Evolutionary conservation across 805 yeast genomes (phyloP), one percentile per base, ranked within the genome.

Genomic region (Alloascoidea hylecoeti): DNA sequence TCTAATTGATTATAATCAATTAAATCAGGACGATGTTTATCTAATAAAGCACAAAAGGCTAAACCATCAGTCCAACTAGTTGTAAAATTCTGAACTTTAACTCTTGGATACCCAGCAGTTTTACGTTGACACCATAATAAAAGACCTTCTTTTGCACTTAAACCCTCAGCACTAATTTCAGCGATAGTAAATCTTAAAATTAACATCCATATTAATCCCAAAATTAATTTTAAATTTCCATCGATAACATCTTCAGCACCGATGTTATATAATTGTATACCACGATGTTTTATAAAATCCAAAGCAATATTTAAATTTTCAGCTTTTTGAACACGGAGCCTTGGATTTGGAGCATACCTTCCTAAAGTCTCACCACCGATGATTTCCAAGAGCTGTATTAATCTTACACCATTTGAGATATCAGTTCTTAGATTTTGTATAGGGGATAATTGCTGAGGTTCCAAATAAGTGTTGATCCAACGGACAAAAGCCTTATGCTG

Each of bases 191-290:
- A 60, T 15, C 57, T 41, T 18, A 60, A 41, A 43, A 60, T 60
- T 23, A 60, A 43, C 33, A 58, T 55, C 97, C 97, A 88, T 48
- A 88, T 79, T 46, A 88, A 67, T 40, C 97, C 97, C 46, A 89
- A 62, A 41, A 88, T 81, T 56, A 88, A 70, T 58, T 88, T 95
- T 53, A 85, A 94, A 49, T 82, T 88, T 49, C 96, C 96, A 51
- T 86, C 96, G 44, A 84, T 78, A 39, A 88, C 83, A 56, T 86
- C 96, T 55, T 86, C 96, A 13, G 96, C 61, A 3, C 64, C 64
- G 23, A 60, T 57, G 41, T 56, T 53, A 41, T 55, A 47, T 19
- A 60, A 44, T 38, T 48, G 52, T n/a, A 60, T 51, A 3, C 60
- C 60, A 15, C 60, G 38, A 15, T 51, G 52, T 38, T 53, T 49